Evolutionary conservation across 2,329 filamentous ascomycete genomes (phyloP).

Genomic region (Didymella exigua): DNA sequence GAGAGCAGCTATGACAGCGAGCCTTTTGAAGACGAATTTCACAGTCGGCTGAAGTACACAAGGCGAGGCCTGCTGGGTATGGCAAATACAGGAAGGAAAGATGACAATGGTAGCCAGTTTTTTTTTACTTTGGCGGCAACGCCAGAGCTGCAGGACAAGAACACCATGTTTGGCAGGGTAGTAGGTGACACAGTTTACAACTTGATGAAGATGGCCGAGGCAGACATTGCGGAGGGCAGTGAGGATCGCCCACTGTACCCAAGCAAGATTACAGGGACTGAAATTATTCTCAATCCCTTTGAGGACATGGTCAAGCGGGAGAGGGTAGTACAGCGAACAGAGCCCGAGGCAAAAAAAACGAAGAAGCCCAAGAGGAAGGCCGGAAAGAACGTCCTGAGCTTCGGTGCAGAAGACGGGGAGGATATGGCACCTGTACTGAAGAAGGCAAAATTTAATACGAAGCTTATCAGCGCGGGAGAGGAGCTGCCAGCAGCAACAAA

Average conservation of each 20-base stretch:
- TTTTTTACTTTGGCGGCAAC: constrained; percentile 88
- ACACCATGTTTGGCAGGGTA: constrained; percentile 91
- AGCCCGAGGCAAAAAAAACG: constrained; percentile 51
- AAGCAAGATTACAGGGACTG: constrained; percentile 73
- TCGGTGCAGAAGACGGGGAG: constrained; percentile 69
- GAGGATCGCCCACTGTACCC: constrained; percentile 86
- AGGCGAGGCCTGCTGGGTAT: constrained; percentile 89
- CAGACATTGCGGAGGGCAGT: constrained; percentile 75
- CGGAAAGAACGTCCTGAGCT: constrained; percentile 78
- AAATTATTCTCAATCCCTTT: constrained; percentile 82
- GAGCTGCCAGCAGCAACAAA: constrained; percentile 51
- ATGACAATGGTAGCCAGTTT: constrained; percentile 94
- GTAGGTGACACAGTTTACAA: constrained; percentile 97
- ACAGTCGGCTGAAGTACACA: constrained; percentile 91
- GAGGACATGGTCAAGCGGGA: constrained; percentile 77
- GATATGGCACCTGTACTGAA: constrained; percentile 67
- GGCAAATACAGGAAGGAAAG: constrained; percentile 80
- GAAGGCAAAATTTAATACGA: constrained; percentile 79
- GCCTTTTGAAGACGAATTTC: constrained; percentile 86
- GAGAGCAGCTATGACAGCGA: constrained; percentile 89
- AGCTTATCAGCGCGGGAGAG: constrained; percentile 63
- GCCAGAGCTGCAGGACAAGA: constrained; percentile 84
- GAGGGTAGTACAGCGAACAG: constrained; percentile 59
- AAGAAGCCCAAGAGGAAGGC: constrained; percentile 70
- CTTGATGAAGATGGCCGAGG: constrained; percentile 88